phyloP scores from a whole-genome alignment of 1,284 basidiomycete genomes.

The Ceratobasidium sp. region DNA sequence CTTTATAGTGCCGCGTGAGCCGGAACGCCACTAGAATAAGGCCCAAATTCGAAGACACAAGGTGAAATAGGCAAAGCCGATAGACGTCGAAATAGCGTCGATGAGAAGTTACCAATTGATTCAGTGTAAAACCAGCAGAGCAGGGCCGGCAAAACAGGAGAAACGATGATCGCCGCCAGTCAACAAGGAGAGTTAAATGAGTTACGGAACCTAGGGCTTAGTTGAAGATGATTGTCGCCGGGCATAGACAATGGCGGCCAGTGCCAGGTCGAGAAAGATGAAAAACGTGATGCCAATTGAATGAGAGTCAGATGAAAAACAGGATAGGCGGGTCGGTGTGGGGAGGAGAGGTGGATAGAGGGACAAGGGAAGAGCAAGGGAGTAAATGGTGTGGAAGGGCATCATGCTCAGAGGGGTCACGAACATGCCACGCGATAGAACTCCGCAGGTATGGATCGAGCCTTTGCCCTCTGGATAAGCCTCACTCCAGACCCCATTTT shows the following conservation, averaged over 20 bases:
- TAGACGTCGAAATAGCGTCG: constrained; percentile 5
- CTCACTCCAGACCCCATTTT: constrained; percentile 24
- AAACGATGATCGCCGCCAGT: constrained; percentile 26
- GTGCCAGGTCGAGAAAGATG: neutral
- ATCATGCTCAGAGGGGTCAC: neutral
- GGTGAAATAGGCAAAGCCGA: neutral
- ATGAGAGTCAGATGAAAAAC: neutral
- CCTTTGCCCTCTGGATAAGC: constrained; percentile 18
- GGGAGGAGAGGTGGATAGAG: constrained; percentile 1
- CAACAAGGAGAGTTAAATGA: constrained; percentile 29
- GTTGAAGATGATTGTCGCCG: constrained; percentile 1
- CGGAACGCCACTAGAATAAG: constrained; percentile 11
- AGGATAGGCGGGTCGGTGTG: constrained; percentile 21
- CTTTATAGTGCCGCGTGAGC: constrained; percentile 23
- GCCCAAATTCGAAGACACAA: constrained; percentile 19
- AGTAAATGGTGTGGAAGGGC: constrained; percentile 5
- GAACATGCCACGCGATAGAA: constrained; percentile 20
- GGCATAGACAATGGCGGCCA: constrained; percentile 34
- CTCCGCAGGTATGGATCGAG: constrained; percentile 19
- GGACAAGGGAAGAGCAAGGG: neutral
- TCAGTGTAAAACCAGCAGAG: constrained; percentile 4
- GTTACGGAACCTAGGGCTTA: neutral
- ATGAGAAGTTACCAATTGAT: constrained; percentile 19
- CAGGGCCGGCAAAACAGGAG: neutral
- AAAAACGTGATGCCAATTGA: neutral